phyloP scores from a whole-genome alignment of 805 yeast species.

The Wickerhamiella sorbophila region DNA sequence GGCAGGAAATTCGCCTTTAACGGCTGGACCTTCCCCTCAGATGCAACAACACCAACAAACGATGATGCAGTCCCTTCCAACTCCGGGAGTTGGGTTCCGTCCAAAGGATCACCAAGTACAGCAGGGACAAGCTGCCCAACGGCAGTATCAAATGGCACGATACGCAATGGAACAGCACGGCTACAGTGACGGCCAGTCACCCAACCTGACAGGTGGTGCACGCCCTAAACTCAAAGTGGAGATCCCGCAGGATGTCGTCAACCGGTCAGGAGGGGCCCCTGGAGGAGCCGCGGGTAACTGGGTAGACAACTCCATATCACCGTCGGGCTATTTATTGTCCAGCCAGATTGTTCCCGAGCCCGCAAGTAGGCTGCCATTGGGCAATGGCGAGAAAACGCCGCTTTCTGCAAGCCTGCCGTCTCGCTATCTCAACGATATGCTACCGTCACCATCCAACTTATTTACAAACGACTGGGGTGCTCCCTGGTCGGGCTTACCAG shows the following conservation, averaged over 20 bases:
- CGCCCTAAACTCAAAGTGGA: constrained; percentile 28
- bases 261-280: not conserved
- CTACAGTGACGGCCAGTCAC: not conserved
- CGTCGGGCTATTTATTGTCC: not conserved
- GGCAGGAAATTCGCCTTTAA: too few species aligned
- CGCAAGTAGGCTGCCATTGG: not conserved
- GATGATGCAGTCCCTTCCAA: too few species aligned
- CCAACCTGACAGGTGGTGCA: not conserved
- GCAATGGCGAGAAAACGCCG: constrained; percentile 31
- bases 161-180: too few species aligned
- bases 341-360: not conserved
- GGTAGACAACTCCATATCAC: not conserved
- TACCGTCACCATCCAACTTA: constrained; percentile 70
- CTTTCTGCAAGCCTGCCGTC: constrained; percentile 55
- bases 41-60: too few species aligned
- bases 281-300: not conserved
- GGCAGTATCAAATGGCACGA: too few species aligned
- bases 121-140: too few species aligned
- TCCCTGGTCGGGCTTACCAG: constrained; percentile 10
- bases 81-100: too few species aligned
- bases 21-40: too few species aligned
- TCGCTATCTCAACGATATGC: constrained; percentile 53
- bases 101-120: too few species aligned
- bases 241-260: constrained; percentile 20
- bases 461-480: constrained; percentile 48